phyloP scores from a whole-genome alignment of 805 yeast genomes.

The Komagataella pastoris region DNA sequence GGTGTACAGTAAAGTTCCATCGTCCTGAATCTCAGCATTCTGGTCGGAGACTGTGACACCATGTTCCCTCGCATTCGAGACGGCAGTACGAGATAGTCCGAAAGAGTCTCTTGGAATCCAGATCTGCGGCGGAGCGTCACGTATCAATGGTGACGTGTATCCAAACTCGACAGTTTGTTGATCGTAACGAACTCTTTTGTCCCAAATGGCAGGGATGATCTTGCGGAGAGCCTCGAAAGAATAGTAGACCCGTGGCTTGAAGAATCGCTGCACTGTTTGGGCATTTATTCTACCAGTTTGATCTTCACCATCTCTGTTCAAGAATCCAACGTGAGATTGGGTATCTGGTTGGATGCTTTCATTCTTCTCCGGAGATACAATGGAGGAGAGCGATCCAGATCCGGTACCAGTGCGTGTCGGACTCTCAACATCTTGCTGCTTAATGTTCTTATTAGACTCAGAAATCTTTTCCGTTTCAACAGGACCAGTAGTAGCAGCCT shows the following conservation, averaged over 20 bases:
- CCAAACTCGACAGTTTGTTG: slow-evolving; percentile 24
- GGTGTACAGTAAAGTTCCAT: slow-evolving; percentile 35
- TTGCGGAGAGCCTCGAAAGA: slow-evolving; percentile 26
- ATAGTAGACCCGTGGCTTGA: slow-evolving; percentile 26
- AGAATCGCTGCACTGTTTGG: slow-evolving; percentile 17
- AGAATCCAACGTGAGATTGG: neutral
- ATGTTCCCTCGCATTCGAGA: slow-evolving; percentile 35
- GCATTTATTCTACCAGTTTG: neutral
- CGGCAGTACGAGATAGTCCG: slow-evolving; percentile 53
- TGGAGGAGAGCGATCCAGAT: neutral
- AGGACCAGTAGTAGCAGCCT: neutral
- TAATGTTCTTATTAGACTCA: neutral
- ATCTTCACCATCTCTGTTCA: neutral
- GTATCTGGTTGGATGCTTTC: neutral
- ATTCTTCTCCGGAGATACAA: neutral
- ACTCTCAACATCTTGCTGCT: neutral
- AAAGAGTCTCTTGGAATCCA: slow-evolving; percentile 63
- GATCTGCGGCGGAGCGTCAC: slow-evolving; percentile 43
- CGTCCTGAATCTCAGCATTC: slow-evolving; percentile 43
- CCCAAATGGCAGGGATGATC: slow-evolving; percentile 23
- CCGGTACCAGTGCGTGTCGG: neutral
- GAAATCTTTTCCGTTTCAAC: neutral
- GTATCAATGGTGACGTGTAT: slow-evolving; percentile 44
- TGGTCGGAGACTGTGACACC: slow-evolving; percentile 43
- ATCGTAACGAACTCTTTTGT: slow-evolving; percentile 16